Percentiles rank a stretch among this genome's conserved stretches.
These are phyloP conservation scores for Suillus fuscotomentosus DNA, from an alignment of 768 basidiomycete genomes.

Conservation along the genomic window DNA sequence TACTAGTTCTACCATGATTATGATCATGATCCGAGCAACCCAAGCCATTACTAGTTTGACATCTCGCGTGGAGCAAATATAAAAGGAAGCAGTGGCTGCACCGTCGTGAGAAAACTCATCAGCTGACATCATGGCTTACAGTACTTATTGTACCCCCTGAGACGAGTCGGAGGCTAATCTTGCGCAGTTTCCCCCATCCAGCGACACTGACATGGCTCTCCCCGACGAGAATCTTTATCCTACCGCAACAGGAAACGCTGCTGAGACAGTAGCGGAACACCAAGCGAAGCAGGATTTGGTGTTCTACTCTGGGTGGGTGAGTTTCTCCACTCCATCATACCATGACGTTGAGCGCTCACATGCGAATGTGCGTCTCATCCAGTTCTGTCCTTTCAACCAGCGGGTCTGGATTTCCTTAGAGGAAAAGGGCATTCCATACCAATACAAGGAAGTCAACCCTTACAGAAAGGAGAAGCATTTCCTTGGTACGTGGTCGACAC, in stretches of 20 bases:
- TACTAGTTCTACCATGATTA: slow-evolving; percentile 20
- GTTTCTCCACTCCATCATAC: slow-evolving; percentile 9
- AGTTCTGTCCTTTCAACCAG: slow-evolving; percentile 61
- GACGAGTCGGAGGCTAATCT: not conserved
- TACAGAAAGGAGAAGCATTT: slow-evolving; percentile 67
- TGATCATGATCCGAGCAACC: not conserved
- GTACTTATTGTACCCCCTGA: slow-evolving; percentile 1
- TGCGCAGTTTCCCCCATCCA: not conserved
- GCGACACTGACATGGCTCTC: slow-evolving; percentile 24
- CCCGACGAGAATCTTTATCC: slow-evolving; percentile 58
- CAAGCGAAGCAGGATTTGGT: slow-evolving; percentile 51
- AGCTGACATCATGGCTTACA: slow-evolving; percentile 2
- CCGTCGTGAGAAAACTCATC: not conserved
- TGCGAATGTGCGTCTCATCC: not conserved
- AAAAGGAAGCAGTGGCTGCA: not conserved
- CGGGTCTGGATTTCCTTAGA: slow-evolving; percentile 67
- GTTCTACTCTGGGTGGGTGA: slow-evolving; percentile 61
- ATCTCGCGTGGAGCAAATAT: not conserved
- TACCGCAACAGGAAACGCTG: slow-evolving; percentile 55
- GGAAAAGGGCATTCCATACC: slow-evolving; percentile 64
- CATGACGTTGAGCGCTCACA: not conserved
- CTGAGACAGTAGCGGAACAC: slow-evolving; percentile 50
- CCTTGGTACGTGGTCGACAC: slow-evolving; percentile 36
- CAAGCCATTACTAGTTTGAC: not conserved
- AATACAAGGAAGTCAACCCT: slow-evolving; percentile 66